A percentile compares a stretch with the other conserved stretches of the same genome.
phyloP scores from a whole-genome alignment of 768 basidiomycete genomes.

The Aureoboletus auriporus region DNA sequence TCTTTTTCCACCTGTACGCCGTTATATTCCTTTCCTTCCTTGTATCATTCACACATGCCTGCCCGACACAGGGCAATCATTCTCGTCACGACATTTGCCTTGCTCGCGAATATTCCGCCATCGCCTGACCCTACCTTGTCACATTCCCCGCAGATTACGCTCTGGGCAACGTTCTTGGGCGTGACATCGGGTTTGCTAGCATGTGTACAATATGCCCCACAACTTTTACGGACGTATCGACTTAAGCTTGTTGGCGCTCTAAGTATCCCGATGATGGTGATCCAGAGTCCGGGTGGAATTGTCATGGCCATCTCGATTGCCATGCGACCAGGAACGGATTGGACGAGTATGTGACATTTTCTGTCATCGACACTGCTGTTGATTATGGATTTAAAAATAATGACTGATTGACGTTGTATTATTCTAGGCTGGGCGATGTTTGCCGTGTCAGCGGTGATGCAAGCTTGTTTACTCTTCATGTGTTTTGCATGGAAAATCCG shows the following conservation, averaged over 20 bases:
- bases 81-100: conserved; percentile 56
- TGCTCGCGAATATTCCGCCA: conserved; percentile 45
- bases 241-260: conserved; percentile 85
- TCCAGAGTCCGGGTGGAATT: conserved; percentile 87
- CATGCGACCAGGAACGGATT: conserved; percentile 74
- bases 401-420: background rate
- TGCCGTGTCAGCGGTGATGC: conserved; percentile 80
- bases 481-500: conserved; percentile 83
- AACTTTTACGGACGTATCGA: conserved; percentile 75
- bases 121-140: conserved; percentile 33
- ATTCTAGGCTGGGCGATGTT: conserved; percentile 73
- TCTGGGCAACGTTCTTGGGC: conserved; percentile 88
- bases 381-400: background rate
- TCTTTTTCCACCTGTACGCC: conserved; percentile 69
- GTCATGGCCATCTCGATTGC: conserved; percentile 86
- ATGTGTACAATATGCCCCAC: conserved; percentile 84
- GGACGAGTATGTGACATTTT: conserved; percentile 59
- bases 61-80: conserved; percentile 34
- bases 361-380: background rate
- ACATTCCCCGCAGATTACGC: conserved; percentile 36
- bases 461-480: conserved; percentile 76
- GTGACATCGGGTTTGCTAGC: conserved; percentile 76
- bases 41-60: background rate
- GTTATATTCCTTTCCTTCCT: background rate
- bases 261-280: conserved; percentile 93